Percentiles rank a stretch among this genome's conserved stretches.
phyloP scores from a whole-genome alignment of 2,329 filamentous ascomycete genomes.

The Colletotrichum limetticola region DNA sequence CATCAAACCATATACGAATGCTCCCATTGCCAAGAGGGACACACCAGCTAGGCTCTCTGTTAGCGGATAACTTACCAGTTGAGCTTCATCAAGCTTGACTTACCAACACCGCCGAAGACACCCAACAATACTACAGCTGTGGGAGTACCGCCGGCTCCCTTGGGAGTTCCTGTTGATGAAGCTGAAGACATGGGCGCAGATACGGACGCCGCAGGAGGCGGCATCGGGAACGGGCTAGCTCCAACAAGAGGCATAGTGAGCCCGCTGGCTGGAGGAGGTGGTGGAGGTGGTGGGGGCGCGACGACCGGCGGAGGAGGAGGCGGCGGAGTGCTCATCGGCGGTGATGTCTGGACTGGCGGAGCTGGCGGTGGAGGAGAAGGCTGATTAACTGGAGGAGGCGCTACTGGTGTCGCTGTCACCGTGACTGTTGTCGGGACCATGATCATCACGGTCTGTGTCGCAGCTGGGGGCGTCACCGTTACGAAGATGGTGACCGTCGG shows the following conservation, averaged over 20 bases:
- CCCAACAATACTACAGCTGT: constrained; percentile 27
- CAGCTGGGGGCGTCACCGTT: constrained; percentile 14
- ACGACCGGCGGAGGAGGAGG: neutral
- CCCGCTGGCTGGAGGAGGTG: neutral
- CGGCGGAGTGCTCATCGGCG: neutral
- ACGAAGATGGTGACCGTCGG: constrained; percentile 30
- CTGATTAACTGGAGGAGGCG: neutral
- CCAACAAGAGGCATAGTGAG: constrained; percentile 3
- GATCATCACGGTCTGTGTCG: constrained; percentile 23
- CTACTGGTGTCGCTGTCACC: constrained; percentile 16
- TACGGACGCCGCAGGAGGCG: neutral
- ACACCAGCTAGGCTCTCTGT: constrained; percentile 7
- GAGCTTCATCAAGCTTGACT: neutral
- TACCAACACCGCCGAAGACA: constrained; percentile 32
- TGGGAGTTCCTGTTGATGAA: neutral
- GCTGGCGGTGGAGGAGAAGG: neutral
- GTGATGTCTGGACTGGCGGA: neutral
- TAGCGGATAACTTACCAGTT: neutral
- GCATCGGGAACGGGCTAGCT: neutral
- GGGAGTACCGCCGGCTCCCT: constrained; percentile 21
- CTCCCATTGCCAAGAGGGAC: constrained; percentile 26
- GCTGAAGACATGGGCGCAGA: constrained; percentile 7
- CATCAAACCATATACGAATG: constrained; percentile 27
- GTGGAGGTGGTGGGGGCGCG: neutral
- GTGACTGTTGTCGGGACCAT: constrained; percentile 25